Conservation (phyloP, 768 basidiomycete species). For the Pleurotus platypus region DNA sequence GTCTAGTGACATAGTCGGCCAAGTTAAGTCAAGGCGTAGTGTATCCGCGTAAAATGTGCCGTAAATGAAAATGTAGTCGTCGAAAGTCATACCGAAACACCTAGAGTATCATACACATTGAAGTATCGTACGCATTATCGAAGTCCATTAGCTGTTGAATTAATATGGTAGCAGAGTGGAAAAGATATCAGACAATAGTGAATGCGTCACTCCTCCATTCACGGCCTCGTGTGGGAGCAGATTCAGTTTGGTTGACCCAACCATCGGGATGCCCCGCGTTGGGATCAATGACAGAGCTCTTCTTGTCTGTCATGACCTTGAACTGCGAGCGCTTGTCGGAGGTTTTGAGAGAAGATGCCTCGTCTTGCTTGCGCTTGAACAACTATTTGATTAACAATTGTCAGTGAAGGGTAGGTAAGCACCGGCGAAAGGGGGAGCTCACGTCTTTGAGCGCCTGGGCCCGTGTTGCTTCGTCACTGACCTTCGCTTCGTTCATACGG, state of each 20-base stretch:
- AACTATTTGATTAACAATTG: constrained; percentile 26
- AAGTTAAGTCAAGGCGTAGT: no score
- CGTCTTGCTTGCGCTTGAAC: constrained; percentile 54
- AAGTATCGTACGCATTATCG: background rate
- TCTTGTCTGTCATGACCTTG: constrained; percentile 72
- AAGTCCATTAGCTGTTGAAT: background rate
- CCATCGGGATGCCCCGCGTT: constrained; percentile 62
- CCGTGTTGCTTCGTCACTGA: constrained; percentile 27
- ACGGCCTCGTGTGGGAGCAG: constrained; percentile 24
- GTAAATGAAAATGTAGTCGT: no score
- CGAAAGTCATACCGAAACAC: no score
- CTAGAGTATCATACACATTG: background rate
- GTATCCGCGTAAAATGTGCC: no score
- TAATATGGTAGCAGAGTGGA: background rate
- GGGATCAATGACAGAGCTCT: constrained; percentile 57
- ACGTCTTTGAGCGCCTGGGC: constrained; percentile 58
- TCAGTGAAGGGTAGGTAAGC: background rate
- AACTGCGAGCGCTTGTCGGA: constrained; percentile 50
- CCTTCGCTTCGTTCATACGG: constrained; percentile 61
- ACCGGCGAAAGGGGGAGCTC: constrained; percentile 14
- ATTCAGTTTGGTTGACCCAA: constrained; percentile 59
- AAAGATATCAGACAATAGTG: background rate
- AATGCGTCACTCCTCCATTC: constrained; percentile 42
- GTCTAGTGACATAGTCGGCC: no score
- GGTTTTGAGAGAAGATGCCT: constrained; percentile 19